Evolutionary conservation across 805 yeast species (phyloP).

Genomic region (Blastobotrys parvus): DNA sequence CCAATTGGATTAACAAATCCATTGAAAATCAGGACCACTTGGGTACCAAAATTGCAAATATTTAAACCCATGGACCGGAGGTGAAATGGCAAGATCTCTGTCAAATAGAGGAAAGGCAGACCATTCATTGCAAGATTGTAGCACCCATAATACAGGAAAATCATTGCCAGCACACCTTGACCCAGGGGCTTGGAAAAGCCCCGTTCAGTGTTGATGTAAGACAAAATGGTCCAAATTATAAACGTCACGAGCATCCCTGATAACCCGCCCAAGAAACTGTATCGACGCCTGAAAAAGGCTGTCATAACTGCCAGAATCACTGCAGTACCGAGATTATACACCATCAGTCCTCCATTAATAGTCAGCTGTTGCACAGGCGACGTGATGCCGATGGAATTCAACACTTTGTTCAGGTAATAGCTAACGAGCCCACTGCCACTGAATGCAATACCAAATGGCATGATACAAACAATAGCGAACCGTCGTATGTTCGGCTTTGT

Average conservation of each 20-base stretch:
- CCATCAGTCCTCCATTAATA: slow-evolving; percentile 11
- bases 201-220: slow-evolving; percentile 5
- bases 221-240: slow-evolving; percentile 30
- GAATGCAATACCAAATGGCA: slow-evolving; percentile 6
- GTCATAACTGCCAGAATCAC: slow-evolving; percentile 10
- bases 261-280: slow-evolving; percentile 8
- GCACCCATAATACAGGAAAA: too few relatives aligned
- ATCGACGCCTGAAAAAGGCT: slow-evolving; percentile 10
- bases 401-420: slow-evolving; percentile 44
- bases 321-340: slow-evolving; percentile 7
- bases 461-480: slow-evolving; percentile 2
- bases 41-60: slow-evolving; percentile 20
- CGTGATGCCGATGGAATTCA: slow-evolving; percentile 46
- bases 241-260: slow-evolving; percentile 11
- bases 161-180: too few relatives aligned
- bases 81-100: slow-evolving; percentile 19
- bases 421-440: slow-evolving; percentile 11
- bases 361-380: slow-evolving; percentile 10
- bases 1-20: slow-evolving; percentile 33
- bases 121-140: too few relatives aligned
- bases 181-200: too few relatives aligned
- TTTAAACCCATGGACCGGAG: slow-evolving; percentile 37
- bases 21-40: slow-evolving; percentile 20
- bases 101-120: slow-evolving; percentile 14
- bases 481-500: slow-evolving; percentile 9